Evolutionary conservation across 192 early-diverging fungal genomes (phyloP), one percentile per base, ranked within the genome.

Genomic region (Geranomyces michiganensis): DNA sequence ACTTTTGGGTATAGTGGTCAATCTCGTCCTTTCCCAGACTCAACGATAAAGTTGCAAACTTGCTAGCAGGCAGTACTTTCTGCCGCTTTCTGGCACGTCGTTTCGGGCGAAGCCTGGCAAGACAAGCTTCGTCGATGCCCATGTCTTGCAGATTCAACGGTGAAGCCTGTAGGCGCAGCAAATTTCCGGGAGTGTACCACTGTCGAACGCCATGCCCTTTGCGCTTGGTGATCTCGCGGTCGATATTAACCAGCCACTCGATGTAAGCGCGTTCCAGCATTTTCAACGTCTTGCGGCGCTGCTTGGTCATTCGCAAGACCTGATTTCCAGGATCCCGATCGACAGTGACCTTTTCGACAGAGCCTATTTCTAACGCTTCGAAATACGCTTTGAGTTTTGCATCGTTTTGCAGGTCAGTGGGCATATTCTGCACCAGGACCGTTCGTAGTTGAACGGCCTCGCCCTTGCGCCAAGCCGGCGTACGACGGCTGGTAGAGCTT

Each of bases 351-450:
- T 51, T 67, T 43, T 82, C 74, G 8, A 87, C 76, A 49, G 76
- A 73, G 13, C 85, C 82, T 56, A 87, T 55, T 15, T 68, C 76
- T 21, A 87, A 64, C n/a, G 31, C 45, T 7, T 71, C 70, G 49
- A 85, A 85, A 75, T 80, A 87, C 21, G 30, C 56, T 46, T 69
- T 71, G 45, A 87, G 73, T 31, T 74, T 77, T 7, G 65, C 56
- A 41, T 84, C 79, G 44, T 30, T 78, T 13, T 77, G 73, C 43
- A 87, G 67, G 21, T 73, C 67, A 12, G 36, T 58, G 5, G 84
- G 80, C 44, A 87, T 71, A 62, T 86, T 80, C 55, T 74, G 74
- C 24, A 87, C 78, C 26, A 87, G 24, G 6, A 87, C 73, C 6
- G 84, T 85, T 7, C 84, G 67, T 27, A 79, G 62, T 56, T 85